Evolutionary conservation across 148 eudicot species (phyloP), one percentile per base, ranked within the genome.

Genomic region (Cornus florida): DNA sequence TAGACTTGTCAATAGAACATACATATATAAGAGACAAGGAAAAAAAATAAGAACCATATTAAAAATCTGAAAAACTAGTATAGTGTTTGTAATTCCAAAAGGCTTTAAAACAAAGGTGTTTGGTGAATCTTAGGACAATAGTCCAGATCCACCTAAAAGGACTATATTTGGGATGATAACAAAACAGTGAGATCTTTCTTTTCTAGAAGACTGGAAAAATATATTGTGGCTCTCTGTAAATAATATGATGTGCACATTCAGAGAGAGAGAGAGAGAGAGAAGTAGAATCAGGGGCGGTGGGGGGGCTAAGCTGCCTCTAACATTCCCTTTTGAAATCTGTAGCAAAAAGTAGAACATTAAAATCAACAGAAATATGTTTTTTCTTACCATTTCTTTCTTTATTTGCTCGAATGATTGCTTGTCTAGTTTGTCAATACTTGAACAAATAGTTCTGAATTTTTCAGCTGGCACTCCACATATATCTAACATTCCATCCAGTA

Each of bases 381-480:
- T 22, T 10, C 89, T 77, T 33, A 94, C 99, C 99, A 97, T 91
- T 86, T 97, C 99, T 75, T 76, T 92, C 80, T 87, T 92, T 13
- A 97, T 86, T 81, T 92, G 99, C 79, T 94, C 98, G 83, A 94
- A 94, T 23, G 99, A 79, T 75, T 88, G 98, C 84, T 97, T 97
- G 88, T 97, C 99, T 77, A 97, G 79, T 89, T 97, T 94, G 93
- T 97, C 99, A 82, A 97, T 92, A 72, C 98, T 97, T 67, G 99
- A 97, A 82, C 99, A 94, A 60, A 94, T 94, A 66, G 99, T 92
- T 82, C 97, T 91, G 64, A 94, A 97, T 79, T 97, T 97, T 78
- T 89, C 90, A 56, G 91, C 81, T 73, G 99, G 94, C 80, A 97
- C 99, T 73, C 98, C 98, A 86, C 98, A 94, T 70, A 97, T 87